Percentiles rank a stretch among this genome's conserved stretches.
Conservation (phyloP, 73 alveolate genomes). For the Tetrahymena borealis region DNA sequence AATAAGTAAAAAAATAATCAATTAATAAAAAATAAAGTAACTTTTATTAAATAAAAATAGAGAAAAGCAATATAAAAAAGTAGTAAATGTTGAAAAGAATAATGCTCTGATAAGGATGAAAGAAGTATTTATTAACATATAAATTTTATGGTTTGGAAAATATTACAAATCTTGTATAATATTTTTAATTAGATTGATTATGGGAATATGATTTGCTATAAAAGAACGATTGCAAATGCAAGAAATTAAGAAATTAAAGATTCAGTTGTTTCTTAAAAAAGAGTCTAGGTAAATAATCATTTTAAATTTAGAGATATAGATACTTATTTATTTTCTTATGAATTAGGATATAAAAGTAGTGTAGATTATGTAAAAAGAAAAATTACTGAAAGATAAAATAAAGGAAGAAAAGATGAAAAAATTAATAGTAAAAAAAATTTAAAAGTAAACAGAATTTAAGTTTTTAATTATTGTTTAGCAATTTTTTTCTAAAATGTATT, state of each 20-base stretch:
- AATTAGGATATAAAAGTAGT: not conserved
- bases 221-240: not conserved
- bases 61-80: not conserved
- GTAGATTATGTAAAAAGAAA: not conserved
- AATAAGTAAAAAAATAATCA: not conserved
- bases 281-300: not conserved
- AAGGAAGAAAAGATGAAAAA: not conserved
- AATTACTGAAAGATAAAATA: not conserved
- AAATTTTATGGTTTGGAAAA: too few relatives aligned
- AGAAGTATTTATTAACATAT: not conserved
- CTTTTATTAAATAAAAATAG: not conserved
- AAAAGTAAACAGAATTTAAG: not conserved
- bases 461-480: not conserved
- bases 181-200: not conserved
- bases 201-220: not conserved
- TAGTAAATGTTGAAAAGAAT: not conserved
- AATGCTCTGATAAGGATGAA: not conserved
- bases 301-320: not conserved
- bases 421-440: not conserved
- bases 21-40: not conserved
- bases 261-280: not conserved
- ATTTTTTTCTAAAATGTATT: not conserved
- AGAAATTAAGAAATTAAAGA: not conserved
- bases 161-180: too few relatives aligned
- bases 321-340: not conserved